Conservation (phyloP, 73 alveolate species). For the Paramecium biaurelia region DNA sequence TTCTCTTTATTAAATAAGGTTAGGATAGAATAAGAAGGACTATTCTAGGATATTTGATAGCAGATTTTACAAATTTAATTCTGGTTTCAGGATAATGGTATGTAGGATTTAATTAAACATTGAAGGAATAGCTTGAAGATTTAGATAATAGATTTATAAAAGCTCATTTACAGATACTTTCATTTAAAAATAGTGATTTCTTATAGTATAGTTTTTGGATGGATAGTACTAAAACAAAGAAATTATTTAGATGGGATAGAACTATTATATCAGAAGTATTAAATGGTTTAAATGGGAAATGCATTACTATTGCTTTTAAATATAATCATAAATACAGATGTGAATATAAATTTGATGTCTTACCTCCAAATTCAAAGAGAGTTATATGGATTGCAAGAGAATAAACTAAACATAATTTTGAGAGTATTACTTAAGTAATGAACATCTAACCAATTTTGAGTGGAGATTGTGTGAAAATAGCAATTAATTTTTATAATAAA, state of each 20-base stretch:
- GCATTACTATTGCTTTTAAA: background rate
- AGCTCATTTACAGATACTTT: background rate
- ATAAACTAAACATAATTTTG: conserved; percentile 28
- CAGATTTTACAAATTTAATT: background rate
- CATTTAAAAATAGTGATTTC: conserved; percentile 31
- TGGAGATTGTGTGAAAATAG: conserved; percentile 22
- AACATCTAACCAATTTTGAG: background rate
- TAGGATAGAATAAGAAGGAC: background rate
- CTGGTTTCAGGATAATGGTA: conserved; percentile 21
- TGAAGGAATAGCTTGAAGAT: conserved; percentile 31
- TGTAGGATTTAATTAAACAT: conserved; percentile 4
- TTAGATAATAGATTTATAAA: conserved; percentile 21
- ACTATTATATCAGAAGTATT: background rate
- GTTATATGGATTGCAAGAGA: background rate
- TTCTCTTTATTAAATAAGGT: conserved; percentile 18
- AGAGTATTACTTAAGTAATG: background rate
- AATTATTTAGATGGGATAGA: conserved; percentile 46
- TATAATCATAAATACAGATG: background rate
- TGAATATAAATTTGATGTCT: conserved; percentile 31
- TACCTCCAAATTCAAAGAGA: background rate
- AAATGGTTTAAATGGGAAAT: background rate
- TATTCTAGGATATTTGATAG: background rate
- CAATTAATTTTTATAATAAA: conserved; percentile 30
- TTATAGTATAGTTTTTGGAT: background rate
- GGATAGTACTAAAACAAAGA: background rate